A percentile compares a stretch with the other conserved stretches of the same genome.
These are phyloP conservation scores for Vaccinium myrtillus DNA, from an alignment of 148 eudicot genomes.

Conservation along the genomic window DNA sequence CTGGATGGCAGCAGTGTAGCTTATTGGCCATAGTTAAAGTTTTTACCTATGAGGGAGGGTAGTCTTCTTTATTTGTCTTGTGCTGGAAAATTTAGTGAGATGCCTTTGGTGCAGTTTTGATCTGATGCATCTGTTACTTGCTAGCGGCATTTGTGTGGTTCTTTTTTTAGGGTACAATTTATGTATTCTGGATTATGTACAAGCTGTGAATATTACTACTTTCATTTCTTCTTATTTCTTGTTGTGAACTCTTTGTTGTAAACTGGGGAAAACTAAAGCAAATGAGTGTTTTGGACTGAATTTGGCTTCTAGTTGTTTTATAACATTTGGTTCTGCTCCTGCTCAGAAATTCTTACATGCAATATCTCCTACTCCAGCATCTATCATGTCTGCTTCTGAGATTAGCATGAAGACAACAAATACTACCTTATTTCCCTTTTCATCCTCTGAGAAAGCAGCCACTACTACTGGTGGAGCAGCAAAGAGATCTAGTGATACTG, in stretches of 20 bases:
- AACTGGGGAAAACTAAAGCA: neutral
- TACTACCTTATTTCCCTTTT: slow-evolving; percentile 67
- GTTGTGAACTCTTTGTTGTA: neutral
- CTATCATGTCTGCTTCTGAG: slow-evolving; percentile 73
- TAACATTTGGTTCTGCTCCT: slow-evolving; percentile 21
- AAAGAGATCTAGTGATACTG: slow-evolving; percentile 55
- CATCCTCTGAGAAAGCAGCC: slow-evolving; percentile 28
- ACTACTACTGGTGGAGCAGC: slow-evolving; percentile 33
- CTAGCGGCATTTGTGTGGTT: slow-evolving; percentile 1
- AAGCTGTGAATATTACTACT: neutral
- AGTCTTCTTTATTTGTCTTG: neutral
- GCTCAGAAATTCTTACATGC: slow-evolving; percentile 95
- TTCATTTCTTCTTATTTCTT: slow-evolving; percentile 6
- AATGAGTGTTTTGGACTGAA: neutral
- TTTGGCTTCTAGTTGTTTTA: slow-evolving; percentile 13
- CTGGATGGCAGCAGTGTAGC: neutral
- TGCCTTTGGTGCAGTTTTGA: neutral
- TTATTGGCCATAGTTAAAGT: neutral
- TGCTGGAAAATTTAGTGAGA: neutral
- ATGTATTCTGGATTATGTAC: neutral
- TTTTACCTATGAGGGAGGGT: neutral
- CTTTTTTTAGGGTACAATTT: neutral
- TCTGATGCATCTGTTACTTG: slow-evolving; percentile 5
- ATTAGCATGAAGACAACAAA: slow-evolving; percentile 66
- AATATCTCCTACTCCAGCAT: slow-evolving; percentile 91